Evolutionary conservation across 208 protist species (phyloP), one percentile per base, ranked within the genome.

Genomic region (Blechomonas ayalai): DNA sequence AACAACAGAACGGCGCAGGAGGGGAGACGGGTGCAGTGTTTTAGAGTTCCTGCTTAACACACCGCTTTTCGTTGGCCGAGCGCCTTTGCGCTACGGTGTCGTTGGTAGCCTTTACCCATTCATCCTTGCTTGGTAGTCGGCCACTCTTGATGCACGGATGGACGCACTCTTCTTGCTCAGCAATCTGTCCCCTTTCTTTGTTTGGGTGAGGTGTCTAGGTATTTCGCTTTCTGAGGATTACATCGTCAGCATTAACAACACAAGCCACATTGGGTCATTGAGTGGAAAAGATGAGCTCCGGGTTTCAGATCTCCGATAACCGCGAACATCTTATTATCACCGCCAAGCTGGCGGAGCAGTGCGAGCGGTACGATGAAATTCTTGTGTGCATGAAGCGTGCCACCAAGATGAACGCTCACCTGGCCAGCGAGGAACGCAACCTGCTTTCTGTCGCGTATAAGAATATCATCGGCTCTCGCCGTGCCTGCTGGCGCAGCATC

Each of bases 381-480:
- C 96, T 99, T 23, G 70, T 98, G 25, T 89, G 85, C 48, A 99
- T 99, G 95, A 99, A 98, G 65, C 87, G 90, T 27, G 94, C 99
- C 20, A 95, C 97, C 24, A 81, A 92, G 60, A 46, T 96, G 16
- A 88, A 88, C 67, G 52, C 85, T 41, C 83, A 98, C 63, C 90
- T 99, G 13, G 88, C 87, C 23, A 88, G 96, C 69, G 98, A 99
- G 79, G 99, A 99, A 75, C 82, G 98, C 60, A 99, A 99, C 65
- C 82, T 99, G 3, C 91, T 99, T 28, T 99, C 98, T n/a, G 98
- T 99, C 20, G 98, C 98, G 16, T 99, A 99, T 90, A 99, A 99
- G 83, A 99, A 99, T 73, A 95, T 99, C 39, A 98, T 99, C 78
- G 98, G 98, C 50, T 78, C 96, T 16, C 90, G 97, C 44, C 96